Evolutionary conservation across 352 stramenopile species (phyloP).

Genomic region (Halophytophthora batemanensis): DNA sequence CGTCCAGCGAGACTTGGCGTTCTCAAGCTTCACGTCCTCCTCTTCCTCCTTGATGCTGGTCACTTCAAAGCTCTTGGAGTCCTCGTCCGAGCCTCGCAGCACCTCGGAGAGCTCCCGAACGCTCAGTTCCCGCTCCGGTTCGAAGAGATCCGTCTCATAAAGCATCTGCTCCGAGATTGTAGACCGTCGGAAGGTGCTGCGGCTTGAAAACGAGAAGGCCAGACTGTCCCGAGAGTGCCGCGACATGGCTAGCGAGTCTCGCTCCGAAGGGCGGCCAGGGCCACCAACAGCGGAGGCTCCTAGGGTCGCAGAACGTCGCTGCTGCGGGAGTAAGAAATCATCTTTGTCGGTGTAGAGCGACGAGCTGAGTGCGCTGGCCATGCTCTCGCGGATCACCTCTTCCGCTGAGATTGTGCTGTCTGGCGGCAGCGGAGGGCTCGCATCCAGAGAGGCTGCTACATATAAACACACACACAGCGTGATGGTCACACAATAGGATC

Average conservation of each 20-base stretch:
- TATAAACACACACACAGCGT: slow-evolving; percentile 2
- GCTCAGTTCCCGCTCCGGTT: slow-evolving; percentile 75
- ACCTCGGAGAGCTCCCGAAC: slow-evolving; percentile 72
- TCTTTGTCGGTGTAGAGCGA: slow-evolving; percentile 72
- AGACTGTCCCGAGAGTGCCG: slow-evolving; percentile 40
- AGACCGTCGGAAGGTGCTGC: slow-evolving; percentile 73
- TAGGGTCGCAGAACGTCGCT: slow-evolving; percentile 16
- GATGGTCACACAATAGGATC: neutral
- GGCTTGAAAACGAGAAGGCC: slow-evolving; percentile 70
- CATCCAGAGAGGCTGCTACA: slow-evolving; percentile 43
- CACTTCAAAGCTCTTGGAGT: slow-evolving; percentile 70
- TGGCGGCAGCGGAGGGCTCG: slow-evolving; percentile 64
- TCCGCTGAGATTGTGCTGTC: slow-evolving; percentile 84
- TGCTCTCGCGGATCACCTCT: slow-evolving; percentile 84
- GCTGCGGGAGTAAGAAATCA: slow-evolving; percentile 49
- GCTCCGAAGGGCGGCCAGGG: slow-evolving; percentile 16
- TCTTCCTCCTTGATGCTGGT: slow-evolving; percentile 87
- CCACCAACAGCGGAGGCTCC: slow-evolving; percentile 12
- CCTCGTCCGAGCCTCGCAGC: slow-evolving; percentile 54
- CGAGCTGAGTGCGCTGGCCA: slow-evolving; percentile 73
- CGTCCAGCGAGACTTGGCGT: slow-evolving; percentile 79
- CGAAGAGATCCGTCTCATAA: slow-evolving; percentile 80
- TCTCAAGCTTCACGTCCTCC: slow-evolving; percentile 77
- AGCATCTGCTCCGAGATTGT: slow-evolving; percentile 86
- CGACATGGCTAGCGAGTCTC: slow-evolving; percentile 38